Percentiles rank a stretch among this genome's conserved stretches.
Evolutionary conservation across 2,329 filamentous ascomycete species (phyloP).

Genomic region (Colletotrichum echinochloae): DNA sequence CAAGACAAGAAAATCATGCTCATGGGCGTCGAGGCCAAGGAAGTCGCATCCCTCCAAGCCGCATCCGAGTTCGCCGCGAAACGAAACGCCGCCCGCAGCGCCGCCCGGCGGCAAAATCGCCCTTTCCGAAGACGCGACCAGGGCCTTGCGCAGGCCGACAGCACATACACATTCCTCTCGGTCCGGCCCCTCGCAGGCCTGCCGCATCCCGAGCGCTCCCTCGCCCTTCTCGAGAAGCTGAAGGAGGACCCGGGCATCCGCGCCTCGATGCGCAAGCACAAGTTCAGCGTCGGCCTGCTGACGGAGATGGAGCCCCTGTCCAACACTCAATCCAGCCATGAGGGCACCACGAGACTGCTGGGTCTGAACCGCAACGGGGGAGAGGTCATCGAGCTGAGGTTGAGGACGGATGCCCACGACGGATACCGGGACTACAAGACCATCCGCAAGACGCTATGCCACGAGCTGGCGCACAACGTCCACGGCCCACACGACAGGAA

Average conservation of each 20-base stretch:
- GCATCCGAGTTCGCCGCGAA: conserved; percentile 62
- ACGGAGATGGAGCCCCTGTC: conserved; percentile 95
- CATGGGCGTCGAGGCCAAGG: conserved; percentile 71
- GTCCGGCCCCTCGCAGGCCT: conserved; percentile 82
- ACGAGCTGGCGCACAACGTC: conserved; percentile 95
- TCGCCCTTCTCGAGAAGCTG: conserved; percentile 79
- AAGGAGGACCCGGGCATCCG: conserved; percentile 88
- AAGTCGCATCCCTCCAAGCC: conserved; percentile 66
- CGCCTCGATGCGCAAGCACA: conserved; percentile 83
- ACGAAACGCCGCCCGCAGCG: conserved; percentile 57
- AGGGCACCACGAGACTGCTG: conserved; percentile 79
- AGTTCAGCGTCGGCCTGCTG: conserved; percentile 85
- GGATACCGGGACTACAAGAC: conserved; percentile 94
- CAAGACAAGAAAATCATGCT: conserved; percentile 71
- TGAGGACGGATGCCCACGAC: conserved; percentile 94
- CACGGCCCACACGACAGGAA: conserved; percentile 83
- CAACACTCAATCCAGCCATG: conserved; percentile 78
- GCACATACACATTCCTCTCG: conserved; percentile 83
- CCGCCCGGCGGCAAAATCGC: conserved; percentile 49
- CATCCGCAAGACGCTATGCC: conserved; percentile 91
- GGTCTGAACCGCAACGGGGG: conserved; percentile 90
- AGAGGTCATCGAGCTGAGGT: conserved; percentile 88
- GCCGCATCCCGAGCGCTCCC: conserved; percentile 78
- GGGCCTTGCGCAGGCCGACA: conserved; percentile 63
- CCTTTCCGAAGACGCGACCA: conserved; percentile 53